Evolutionary conservation across 306 rosid genomes (phyloP).

Genomic region (Fragaria ananassa): DNA sequence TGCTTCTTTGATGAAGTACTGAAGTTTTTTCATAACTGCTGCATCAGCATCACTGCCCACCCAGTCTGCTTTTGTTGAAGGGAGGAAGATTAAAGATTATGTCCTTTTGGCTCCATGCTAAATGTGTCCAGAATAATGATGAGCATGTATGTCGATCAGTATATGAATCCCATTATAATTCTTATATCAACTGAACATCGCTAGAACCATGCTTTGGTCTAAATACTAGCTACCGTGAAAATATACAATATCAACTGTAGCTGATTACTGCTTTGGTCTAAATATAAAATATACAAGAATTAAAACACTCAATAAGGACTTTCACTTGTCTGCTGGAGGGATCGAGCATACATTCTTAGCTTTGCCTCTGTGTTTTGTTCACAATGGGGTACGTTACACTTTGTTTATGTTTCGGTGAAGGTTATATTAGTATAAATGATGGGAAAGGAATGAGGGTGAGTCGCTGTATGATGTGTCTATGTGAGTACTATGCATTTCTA

Average conservation of each 20-base stretch:
- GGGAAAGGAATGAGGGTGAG: not conserved
- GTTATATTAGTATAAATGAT: not conserved
- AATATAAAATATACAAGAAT: no score
- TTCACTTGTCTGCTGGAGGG: conserved; percentile 22
- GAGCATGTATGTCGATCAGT: no score
- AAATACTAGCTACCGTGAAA: no score
- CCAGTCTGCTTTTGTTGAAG: no score
- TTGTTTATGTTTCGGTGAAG: not conserved
- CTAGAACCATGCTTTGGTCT: no score
- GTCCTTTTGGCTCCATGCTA: no score
- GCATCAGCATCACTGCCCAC: not conserved
- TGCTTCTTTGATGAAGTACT: not conserved
- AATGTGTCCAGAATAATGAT: no score
- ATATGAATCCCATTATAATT: no score
- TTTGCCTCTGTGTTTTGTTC: not conserved
- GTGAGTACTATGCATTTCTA: not conserved
- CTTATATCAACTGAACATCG: conserved; percentile 36
- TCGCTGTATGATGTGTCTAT: not conserved
- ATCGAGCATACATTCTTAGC: conserved; percentile 27
- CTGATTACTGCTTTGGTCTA: no score
- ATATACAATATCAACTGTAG: no score
- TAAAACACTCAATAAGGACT: not conserved
- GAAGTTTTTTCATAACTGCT: not conserved
- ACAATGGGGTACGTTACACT: not conserved
- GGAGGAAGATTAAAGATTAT: no score